Base-by-base conservation (phyloP, 73 alveolate species). In the Paramecium octaurelia region DNA sequence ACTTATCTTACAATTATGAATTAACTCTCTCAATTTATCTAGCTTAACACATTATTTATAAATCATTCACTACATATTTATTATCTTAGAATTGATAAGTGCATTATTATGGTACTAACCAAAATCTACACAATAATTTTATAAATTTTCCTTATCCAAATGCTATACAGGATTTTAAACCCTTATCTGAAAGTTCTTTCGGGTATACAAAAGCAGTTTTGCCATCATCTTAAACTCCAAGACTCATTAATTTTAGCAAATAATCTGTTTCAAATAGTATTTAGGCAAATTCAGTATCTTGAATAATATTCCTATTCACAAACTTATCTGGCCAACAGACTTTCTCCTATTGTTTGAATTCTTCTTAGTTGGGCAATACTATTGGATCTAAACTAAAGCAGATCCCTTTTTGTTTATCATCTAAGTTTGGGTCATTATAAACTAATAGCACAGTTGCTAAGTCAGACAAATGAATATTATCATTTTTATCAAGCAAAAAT, bases 261-360 rank as follows among this genome's bases (percentile, higher is more conserved):
- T 68, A 68, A 68, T 68, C 84, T 27, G 24, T 23, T 68, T 68
- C 9, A 34, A 68, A 68, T 24, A 68, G 21, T 31, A 68, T 68
- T 31, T 68, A 12, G 16, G 84, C 84, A 68, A 48, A 36, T 38
- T 73, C 87, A 16, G 87, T 73, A 40, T 73, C 35, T 31, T 31
- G 20, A 35, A 73, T 73, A 16, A 73, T 73, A 36, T 73, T 36
- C 24, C 46, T 29, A 73, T 73, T 73, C 5, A 73, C 57, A 34
- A 20, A 73, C 46, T 73, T 73, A 73, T 73, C 87, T 35, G 87
- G 87, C 87, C 87, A 73, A 73, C 87, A 73, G 1, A 73, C 87
- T 18, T 73, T 73, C 59, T 73, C 87, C 40, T 73, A 36, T 73
- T 73, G 10, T 14, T 73, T 73, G 29, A 73, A 73, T 35, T 73